phyloP scores from a whole-genome alignment of 2,329 filamentous ascomycete genomes.

The Apiospora koreana region DNA sequence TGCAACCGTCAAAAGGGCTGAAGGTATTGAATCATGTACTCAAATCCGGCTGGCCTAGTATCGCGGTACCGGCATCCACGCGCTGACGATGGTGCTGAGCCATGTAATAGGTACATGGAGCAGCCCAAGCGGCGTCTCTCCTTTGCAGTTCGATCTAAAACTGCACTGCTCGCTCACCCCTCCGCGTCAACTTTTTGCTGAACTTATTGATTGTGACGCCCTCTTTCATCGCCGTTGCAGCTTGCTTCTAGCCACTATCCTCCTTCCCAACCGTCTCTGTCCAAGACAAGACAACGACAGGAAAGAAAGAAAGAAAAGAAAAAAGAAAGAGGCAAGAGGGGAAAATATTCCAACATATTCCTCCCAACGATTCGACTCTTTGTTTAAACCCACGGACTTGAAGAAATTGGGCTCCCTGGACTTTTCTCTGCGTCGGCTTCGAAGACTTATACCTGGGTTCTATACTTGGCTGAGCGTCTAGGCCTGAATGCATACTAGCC shows the following conservation, averaged over 20 bases:
- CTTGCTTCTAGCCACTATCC: constrained; percentile 3
- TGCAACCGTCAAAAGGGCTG: neutral
- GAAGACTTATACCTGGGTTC: neutral
- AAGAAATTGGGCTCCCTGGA: neutral
- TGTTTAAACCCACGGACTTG: neutral
- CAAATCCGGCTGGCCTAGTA: neutral
- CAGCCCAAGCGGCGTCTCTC: neutral
- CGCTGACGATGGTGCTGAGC: neutral
- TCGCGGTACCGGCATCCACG: neutral
- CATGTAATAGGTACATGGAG: neutral
- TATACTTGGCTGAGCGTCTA: neutral
- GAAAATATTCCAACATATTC: neutral
- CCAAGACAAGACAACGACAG: constrained; percentile 2
- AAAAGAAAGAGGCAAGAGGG: neutral
- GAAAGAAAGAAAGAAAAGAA: neutral
- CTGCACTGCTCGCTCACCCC: constrained; percentile 4
- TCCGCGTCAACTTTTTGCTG: constrained; percentile 6
- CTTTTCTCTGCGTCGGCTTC: neutral
- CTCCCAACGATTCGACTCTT: neutral
- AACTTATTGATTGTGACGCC: constrained; percentile 1
- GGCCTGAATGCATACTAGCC: neutral
- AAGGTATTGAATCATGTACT: constrained; percentile 1
- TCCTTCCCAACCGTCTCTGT: neutral
- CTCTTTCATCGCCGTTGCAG: constrained; percentile 2
- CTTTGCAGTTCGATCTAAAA: neutral